phyloP scores from a whole-genome alignment of 2,329 filamentous ascomycete species.

The Xylaria sp. region DNA sequence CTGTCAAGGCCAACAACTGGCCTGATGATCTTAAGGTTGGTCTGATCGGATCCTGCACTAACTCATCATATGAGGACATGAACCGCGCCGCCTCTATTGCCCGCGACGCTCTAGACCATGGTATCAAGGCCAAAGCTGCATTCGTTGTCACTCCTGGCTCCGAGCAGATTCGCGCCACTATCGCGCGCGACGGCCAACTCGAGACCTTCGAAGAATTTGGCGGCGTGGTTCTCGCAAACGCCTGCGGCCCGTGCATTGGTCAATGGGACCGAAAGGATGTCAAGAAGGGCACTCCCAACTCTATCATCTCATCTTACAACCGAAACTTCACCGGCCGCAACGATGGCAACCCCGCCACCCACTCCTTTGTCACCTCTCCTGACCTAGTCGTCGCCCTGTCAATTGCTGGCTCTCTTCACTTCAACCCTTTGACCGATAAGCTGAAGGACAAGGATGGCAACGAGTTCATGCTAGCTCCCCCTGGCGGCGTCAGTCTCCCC shows the following conservation, averaged over 20 bases:
- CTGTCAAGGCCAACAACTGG: constrained; percentile 95
- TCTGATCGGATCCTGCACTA: constrained; percentile 98
- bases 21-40: constrained; percentile 96
- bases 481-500: constrained; percentile 85
- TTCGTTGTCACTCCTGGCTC: constrained; percentile 97
- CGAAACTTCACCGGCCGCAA: constrained; percentile 99
- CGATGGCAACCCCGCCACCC: constrained; percentile 93
- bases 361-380: constrained; percentile 92
- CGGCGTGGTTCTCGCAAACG: constrained; percentile 93
- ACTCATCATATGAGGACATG: constrained; percentile 90
- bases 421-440: constrained; percentile 94
- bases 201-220: constrained; percentile 97
- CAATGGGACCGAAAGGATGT: constrained; percentile 96
- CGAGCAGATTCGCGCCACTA: constrained; percentile 95
- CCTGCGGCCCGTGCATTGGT: constrained; percentile 91
- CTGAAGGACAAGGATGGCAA: constrained; percentile 97
- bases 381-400: constrained; percentile 89
- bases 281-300: constrained; percentile 95
- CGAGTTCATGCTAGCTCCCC: constrained; percentile 87
- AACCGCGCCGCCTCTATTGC: constrained; percentile 91
- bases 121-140: constrained; percentile 90
- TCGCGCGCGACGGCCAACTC: constrained; percentile 89
- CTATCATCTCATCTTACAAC: constrained; percentile 99
- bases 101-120: constrained; percentile 89
- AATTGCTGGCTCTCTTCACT: constrained; percentile 85